A percentile compares a stretch with the other conserved stretches of the same genome.
These are phyloP conservation scores for Colletotrichum navitas DNA, from an alignment of 2,329 filamentous ascomycete genomes.

Conservation along the genomic window DNA sequence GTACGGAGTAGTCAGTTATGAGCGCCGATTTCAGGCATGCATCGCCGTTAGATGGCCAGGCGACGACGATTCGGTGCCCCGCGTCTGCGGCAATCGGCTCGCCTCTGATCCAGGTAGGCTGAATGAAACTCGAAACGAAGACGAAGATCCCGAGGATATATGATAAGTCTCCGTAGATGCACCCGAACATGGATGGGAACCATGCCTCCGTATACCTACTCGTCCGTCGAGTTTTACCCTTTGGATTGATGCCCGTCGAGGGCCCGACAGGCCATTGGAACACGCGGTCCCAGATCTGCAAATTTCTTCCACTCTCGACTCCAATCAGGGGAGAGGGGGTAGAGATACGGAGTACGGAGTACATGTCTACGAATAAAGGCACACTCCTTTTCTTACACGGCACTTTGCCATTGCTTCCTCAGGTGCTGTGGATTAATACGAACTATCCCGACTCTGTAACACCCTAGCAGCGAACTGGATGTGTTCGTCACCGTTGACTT, in stretches of 20 bases:
- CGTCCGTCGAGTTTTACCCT: background rate
- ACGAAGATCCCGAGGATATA: background rate
- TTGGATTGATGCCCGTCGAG: background rate
- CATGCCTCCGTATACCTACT: background rate
- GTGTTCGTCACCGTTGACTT: conserved; percentile 38
- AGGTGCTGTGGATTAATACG: conserved; percentile 32
- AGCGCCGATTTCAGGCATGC: conserved; percentile 2
- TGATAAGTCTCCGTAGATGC: background rate
- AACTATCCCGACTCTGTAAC: conserved; percentile 39
- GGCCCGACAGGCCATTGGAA: conserved; percentile 32
- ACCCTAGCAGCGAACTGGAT: conserved; percentile 35
- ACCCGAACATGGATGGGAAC: background rate
- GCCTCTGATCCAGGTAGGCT: conserved; percentile 14
- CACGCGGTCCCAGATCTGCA: conserved; percentile 34
- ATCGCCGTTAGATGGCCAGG: background rate
- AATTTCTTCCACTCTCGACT: background rate
- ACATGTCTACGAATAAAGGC: background rate
- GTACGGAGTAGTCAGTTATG: background rate
- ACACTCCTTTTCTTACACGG: background rate
- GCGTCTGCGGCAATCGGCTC: conserved; percentile 17
- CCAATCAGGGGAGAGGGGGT: background rate
- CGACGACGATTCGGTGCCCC: conserved; percentile 15
- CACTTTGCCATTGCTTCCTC: conserved; percentile 20
- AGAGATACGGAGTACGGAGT: background rate
- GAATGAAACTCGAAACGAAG: conserved; percentile 15